Percentiles rank a stretch among this genome's conserved stretches.
Evolutionary conservation across 2,329 filamentous ascomycete genomes (phyloP).

Genomic region (Aspergillus proliferans): DNA sequence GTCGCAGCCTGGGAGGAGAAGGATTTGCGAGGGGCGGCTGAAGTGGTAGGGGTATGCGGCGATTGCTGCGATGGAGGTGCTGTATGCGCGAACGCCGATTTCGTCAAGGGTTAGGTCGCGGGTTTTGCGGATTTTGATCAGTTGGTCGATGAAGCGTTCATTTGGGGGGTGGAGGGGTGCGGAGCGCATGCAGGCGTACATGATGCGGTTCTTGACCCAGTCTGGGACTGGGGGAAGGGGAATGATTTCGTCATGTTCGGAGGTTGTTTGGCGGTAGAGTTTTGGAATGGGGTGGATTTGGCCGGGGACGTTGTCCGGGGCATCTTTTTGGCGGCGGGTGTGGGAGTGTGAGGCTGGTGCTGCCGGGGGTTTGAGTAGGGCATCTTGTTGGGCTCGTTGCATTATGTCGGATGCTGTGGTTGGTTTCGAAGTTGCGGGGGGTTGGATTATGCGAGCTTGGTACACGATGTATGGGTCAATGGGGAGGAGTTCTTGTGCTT

Average conservation of each 20-base stretch:
- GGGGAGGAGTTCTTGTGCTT: conserved; percentile 39
- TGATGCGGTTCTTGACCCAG: conserved; percentile 58
- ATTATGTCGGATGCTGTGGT: conserved; percentile 35
- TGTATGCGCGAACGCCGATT: conserved; percentile 79
- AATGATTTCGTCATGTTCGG: conserved; percentile 60
- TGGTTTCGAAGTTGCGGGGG: conserved; percentile 11
- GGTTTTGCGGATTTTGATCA: conserved; percentile 67
- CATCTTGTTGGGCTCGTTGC: conserved; percentile 49
- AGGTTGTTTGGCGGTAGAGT: conserved; percentile 65
- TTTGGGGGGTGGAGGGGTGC: conserved; percentile 68
- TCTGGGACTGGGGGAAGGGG: conserved; percentile 62
- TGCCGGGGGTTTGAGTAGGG: conserved; percentile 13
- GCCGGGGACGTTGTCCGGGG: conserved; percentile 13
- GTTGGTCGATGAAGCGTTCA: conserved; percentile 62
- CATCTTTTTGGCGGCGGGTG: conserved; percentile 4
- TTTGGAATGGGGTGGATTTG: conserved; percentile 30
- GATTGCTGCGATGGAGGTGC: conserved; percentile 74
- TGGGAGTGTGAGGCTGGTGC: conserved; percentile 8
- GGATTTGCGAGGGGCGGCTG: conserved; percentile 38
- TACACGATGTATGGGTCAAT: conserved; percentile 48
- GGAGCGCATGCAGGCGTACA: conserved; percentile 75
- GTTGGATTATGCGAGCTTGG: conserved; percentile 40
- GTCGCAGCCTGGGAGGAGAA: conserved; percentile 69
- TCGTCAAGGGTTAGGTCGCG: conserved; percentile 67
- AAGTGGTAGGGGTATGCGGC: conserved; percentile 68